Conservation (phyloP, 164 flowering plant species). For the Sextonia rubra region DNA sequence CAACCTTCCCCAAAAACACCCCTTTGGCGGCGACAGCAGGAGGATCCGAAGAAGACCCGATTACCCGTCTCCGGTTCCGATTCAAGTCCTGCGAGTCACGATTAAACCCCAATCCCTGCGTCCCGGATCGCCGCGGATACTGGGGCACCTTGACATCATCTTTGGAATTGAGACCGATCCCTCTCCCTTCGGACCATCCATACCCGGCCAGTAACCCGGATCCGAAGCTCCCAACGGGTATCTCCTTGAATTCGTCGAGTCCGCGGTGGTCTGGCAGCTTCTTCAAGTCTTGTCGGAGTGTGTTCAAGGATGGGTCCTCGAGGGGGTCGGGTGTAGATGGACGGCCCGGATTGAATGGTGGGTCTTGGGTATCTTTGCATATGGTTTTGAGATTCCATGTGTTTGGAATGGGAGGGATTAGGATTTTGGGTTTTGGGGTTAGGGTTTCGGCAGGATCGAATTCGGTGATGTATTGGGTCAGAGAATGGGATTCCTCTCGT, state of each 20-base stretch:
- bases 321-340: background rate
- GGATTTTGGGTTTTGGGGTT: too few relatives aligned
- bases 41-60: slow-evolving; percentile 4
- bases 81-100: slow-evolving; percentile 16
- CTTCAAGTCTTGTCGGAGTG: slow-evolving; percentile 47
- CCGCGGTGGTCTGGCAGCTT: slow-evolving; percentile 54
- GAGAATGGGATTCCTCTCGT: background rate
- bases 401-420: slow-evolving; percentile 11
- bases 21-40: slow-evolving; percentile 16
- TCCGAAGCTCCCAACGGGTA: slow-evolving; percentile 75
- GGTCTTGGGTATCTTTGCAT: background rate
- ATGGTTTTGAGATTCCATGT: slow-evolving; percentile 40
- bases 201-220: slow-evolving; percentile 62
- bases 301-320: slow-evolving; percentile 38
- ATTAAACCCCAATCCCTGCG: slow-evolving; percentile 49
- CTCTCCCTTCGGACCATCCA: slow-evolving; percentile 76
- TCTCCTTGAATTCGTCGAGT: slow-evolving; percentile 41
- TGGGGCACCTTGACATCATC: slow-evolving; percentile 56
- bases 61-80: background rate
- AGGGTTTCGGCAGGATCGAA: slow-evolving; percentile 15
- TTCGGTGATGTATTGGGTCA: slow-evolving; percentile 42
- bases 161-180: slow-evolving; percentile 62
- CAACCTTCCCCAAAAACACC: slow-evolving; percentile 24
- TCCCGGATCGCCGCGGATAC: slow-evolving; percentile 29
- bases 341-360: background rate